Base-by-base conservation (phyloP, 371 early-diverging fungal genomes). In the Chytridiales sp. region DNA sequence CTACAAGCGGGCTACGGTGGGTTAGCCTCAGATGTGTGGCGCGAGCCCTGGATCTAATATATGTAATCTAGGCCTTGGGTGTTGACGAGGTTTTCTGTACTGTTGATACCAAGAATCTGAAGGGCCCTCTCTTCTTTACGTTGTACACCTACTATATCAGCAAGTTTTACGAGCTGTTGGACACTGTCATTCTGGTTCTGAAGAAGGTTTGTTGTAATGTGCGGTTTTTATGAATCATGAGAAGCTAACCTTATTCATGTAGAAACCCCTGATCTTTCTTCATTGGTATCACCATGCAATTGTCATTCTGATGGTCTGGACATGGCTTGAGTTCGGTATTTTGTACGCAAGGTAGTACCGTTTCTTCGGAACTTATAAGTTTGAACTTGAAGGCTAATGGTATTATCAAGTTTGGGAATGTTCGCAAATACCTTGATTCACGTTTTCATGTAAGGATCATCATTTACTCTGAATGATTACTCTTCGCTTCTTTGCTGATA, bases 231-330 rank as follows among this genome's bases (percentile, higher is more conserved):
- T 32, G 5, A 9, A 11, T 30, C 6, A 15, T 59, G 30, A 34
- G 8, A 5, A 27, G 13, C n/a, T 30, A 8, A 49, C 22, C 31
- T 36, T 5, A 52, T 4, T 8, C 5, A 9, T 47, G 11, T 44
- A 66, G 72, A 72, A 72, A 61, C 65, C 68, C 11, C 26, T 72
- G 35, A 72, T 72, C 26, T 72, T 72, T 56, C 47, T 67, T 21
- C 67, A 67, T 36, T 64, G 65, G 65, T 67, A 65, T 39, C 71
- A 70, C 46, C 67, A 70, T 41, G 62, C 60, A 1, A 64, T 65
- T 41, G 67, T 67, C 19, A 62, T 67, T n/a, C 42, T 72, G 29
- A 65, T 67, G 72, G 72, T 67, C 24, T 72, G 67, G 72, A 19
- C 60, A 22, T 72, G 66, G 72, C 48, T 62, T 13, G 57, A 71